phyloP scores from a whole-genome alignment of 2,329 filamentous ascomycete genomes.

The Monosporascus cannonballus region DNA sequence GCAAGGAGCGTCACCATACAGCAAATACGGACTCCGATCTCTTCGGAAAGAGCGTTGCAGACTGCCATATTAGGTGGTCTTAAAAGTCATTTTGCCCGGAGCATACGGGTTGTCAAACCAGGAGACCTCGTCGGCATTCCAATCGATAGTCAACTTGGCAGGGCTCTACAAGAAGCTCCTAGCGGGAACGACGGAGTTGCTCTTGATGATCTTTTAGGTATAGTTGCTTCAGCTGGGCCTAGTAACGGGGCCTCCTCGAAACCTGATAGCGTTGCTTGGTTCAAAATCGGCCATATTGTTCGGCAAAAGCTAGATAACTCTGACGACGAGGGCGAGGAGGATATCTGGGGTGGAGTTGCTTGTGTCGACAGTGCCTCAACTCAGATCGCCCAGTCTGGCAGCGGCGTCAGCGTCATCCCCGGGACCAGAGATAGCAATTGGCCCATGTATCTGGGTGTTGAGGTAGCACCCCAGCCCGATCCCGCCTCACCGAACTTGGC shows the following conservation, averaged over 20 bases:
- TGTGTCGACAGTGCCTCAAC: conserved; percentile 82
- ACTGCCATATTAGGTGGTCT: conserved; percentile 79
- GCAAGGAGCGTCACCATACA: conserved; percentile 76
- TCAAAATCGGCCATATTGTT: conserved; percentile 74
- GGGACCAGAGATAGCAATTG: conserved; percentile 71
- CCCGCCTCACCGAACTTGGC: conserved; percentile 33
- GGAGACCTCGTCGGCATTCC: conserved; percentile 87
- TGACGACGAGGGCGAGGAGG: conserved; percentile 56
- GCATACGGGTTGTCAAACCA: conserved; percentile 73
- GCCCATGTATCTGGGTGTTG: conserved; percentile 84
- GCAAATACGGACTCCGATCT: conserved; percentile 83
- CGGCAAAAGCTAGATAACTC: conserved; percentile 43
- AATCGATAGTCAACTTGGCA: conserved; percentile 78
- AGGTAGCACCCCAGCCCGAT: conserved; percentile 51
- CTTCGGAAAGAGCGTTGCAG: conserved; percentile 79
- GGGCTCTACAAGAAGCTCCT: conserved; percentile 70
- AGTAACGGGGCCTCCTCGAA: conserved; percentile 25
- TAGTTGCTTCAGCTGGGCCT: conserved; percentile 40
- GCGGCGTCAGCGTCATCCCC: conserved; percentile 74
- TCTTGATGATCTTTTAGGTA: conserved; percentile 63
- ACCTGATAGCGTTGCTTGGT: conserved; percentile 75
- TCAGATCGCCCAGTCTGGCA: conserved; percentile 87
- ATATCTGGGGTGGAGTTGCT: conserved; percentile 79
- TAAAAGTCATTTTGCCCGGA: conserved; percentile 82
- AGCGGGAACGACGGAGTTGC: conserved; percentile 51